phyloP scores from a whole-genome alignment of 2,329 filamentous ascomycete genomes.

The Sarocladium oryzae region DNA sequence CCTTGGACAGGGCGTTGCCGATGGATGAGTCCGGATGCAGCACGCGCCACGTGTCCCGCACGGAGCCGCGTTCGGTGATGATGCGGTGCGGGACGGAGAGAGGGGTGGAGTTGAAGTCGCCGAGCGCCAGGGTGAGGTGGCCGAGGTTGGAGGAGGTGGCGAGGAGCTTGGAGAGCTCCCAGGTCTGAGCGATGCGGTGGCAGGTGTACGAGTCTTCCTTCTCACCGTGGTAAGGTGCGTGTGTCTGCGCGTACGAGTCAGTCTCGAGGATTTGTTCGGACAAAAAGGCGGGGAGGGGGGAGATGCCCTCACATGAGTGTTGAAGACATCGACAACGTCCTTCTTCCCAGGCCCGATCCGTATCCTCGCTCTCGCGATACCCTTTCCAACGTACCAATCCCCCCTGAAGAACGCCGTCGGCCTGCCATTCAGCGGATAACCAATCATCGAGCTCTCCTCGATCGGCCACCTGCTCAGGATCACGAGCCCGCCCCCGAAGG shows the following conservation, averaged over 20 bases:
- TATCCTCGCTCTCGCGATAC: conserved; percentile 77
- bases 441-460: conserved; percentile 77
- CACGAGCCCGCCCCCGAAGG: conserved; percentile 82
- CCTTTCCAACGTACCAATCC: conserved; percentile 96
- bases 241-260: conserved; percentile 38
- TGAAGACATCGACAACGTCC: conserved; percentile 82
- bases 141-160: conserved; percentile 72
- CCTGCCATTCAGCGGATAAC: conserved; percentile 85
- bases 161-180: conserved; percentile 89
- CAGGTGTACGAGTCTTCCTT: conserved; percentile 63
- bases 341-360: conserved; percentile 57
- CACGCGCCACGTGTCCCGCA: conserved; percentile 78
- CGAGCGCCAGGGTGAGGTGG: conserved; percentile 76
- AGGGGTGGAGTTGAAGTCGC: conserved; percentile 97
- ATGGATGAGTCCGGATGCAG: conserved; percentile 79
- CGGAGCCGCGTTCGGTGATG: conserved; percentile 64
- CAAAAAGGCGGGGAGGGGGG: neutral
- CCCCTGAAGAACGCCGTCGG: conserved; percentile 91
- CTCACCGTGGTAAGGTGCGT: conserved; percentile 73
- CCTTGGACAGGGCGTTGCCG: conserved; percentile 61
- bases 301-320: conserved; percentile 66
- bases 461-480: conserved; percentile 92
- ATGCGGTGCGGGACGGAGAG: conserved; percentile 76
- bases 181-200: conserved; percentile 87
- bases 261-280: neutral